These are phyloP conservation scores for Paxillus involutus DNA, from an alignment of 768 basidiomycete species.

Conservation along the genomic window DNA sequence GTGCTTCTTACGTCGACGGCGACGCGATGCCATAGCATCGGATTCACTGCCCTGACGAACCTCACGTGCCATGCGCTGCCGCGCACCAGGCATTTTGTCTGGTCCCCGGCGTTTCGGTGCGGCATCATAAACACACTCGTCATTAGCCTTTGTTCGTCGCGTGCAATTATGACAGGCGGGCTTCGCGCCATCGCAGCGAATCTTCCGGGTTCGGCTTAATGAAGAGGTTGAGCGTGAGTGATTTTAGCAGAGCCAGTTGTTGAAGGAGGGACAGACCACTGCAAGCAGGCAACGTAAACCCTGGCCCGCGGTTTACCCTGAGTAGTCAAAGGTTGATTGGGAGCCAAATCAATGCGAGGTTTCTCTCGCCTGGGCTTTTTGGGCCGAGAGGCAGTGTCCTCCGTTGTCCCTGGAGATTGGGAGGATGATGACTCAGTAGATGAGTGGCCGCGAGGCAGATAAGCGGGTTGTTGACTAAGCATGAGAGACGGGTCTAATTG, in stretches of 20 bases:
- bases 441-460: conserved; percentile 1
- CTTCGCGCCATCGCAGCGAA: conserved; percentile 80
- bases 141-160: conserved; percentile 44
- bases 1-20: conserved; percentile 20
- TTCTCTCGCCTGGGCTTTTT: conserved; percentile 53
- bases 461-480: not conserved
- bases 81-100: conserved; percentile 76
- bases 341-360: conserved; percentile 63
- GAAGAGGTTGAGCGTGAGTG: conserved; percentile 7
- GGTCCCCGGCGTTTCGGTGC: conserved; percentile 79
- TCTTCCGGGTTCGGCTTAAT: conserved; percentile 71
- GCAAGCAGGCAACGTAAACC: conserved; percentile 77
- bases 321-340: conserved; percentile 77
- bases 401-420: not conserved
- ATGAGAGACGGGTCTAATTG: conserved; percentile 9
- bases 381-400: conserved; percentile 1
- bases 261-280: conserved; percentile 51
- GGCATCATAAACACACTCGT: conserved; percentile 65
- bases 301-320: conserved; percentile 76
- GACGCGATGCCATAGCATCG: conserved; percentile 23
- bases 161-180: conserved; percentile 75
- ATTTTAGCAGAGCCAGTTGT: not conserved
- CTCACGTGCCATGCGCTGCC: conserved; percentile 58
- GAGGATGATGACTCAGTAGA: conserved; percentile 4
- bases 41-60: conserved; percentile 33